phyloP scores from a whole-genome alignment of 371 early-diverging fungal genomes.

The Mortierella sp. region DNA sequence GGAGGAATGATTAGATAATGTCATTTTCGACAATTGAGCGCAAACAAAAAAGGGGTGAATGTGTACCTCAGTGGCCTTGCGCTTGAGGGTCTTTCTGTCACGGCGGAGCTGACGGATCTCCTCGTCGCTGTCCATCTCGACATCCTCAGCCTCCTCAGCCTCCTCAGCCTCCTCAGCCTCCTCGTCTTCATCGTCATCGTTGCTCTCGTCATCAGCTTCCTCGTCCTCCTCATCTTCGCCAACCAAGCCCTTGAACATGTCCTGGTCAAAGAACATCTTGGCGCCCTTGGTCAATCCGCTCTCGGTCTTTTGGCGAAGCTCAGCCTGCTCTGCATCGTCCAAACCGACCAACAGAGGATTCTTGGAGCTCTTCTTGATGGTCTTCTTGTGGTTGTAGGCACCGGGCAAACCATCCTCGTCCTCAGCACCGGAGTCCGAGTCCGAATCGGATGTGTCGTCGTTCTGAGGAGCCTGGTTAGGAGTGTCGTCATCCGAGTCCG shows the following conservation, averaged over 20 bases:
- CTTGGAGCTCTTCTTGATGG: conserved; percentile 56
- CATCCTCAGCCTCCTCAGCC: conserved; percentile 62
- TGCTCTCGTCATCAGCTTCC: conserved; percentile 30
- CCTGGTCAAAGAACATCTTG: conserved; percentile 93
- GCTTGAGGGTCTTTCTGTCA: conserved; percentile 53
- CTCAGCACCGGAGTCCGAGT: conserved; percentile 64
- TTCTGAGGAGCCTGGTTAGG: conserved; percentile 44
- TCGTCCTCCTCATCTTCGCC: conserved; percentile 69
- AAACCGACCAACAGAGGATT: conserved; percentile 72
- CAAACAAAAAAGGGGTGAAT: neutral
- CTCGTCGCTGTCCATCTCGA: conserved; percentile 60
- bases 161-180: conserved; percentile 59
- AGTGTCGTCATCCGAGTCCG: conserved; percentile 59
- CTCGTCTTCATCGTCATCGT: conserved; percentile 34
- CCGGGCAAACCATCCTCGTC: conserved; percentile 59
- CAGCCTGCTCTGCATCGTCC: conserved; percentile 71
- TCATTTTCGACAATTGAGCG: neutral
- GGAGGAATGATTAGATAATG: neutral
- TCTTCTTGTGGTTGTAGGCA: conserved; percentile 48
- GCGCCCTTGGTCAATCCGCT: conserved; percentile 84
- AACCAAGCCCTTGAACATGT: conserved; percentile 83
- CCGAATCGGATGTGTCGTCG: conserved; percentile 59
- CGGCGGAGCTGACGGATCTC: conserved; percentile 53
- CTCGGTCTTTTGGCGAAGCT: conserved; percentile 64
- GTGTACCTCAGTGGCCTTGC: conserved; percentile 56